phyloP scores from a whole-genome alignment of 805 yeast genomes.

The Yamadazyma kitorensis region DNA sequence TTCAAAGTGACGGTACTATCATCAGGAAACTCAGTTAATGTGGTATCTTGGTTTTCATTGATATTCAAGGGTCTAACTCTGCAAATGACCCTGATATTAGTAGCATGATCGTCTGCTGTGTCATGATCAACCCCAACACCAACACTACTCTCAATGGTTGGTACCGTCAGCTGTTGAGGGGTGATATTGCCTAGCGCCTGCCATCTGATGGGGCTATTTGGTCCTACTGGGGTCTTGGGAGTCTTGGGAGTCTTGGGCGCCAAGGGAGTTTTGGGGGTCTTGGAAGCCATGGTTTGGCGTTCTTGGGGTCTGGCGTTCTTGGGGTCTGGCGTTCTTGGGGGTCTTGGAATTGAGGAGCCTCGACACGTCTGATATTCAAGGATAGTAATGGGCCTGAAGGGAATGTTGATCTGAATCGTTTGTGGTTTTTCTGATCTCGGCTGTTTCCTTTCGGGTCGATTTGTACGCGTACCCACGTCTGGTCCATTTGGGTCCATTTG shows the following conservation, averaged over 20 bases:
- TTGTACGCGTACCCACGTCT: background rate
- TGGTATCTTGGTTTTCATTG: slow-evolving; percentile 24
- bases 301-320: too few species aligned
- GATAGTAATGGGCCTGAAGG: too few species aligned
- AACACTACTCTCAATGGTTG: too few species aligned
- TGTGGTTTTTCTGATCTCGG: background rate
- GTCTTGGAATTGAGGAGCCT: background rate
- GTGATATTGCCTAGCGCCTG: too few species aligned
- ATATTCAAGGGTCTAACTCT: slow-evolving; percentile 62
- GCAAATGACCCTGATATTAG: slow-evolving; percentile 64
- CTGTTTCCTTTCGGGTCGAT: background rate
- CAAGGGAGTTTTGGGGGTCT: background rate
- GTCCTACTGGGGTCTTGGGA: too few species aligned
- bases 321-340: background rate
- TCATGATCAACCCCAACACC: too few species aligned
- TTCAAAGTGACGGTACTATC: slow-evolving; percentile 24
- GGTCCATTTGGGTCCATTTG: too few species aligned
- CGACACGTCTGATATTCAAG: background rate
- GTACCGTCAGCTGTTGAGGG: too few species aligned
- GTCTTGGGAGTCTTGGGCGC: background rate
- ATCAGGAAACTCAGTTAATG: slow-evolving; percentile 16
- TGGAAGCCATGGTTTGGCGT: too few species aligned
- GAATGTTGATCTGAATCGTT: background rate
- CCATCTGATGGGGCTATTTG: too few species aligned
- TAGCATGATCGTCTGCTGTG: too few species aligned